Percentiles rank a stretch among this genome's conserved stretches.
Evolutionary conservation across 805 yeast species (phyloP).

Genomic region (Metschnikowia vanudenii): DNA sequence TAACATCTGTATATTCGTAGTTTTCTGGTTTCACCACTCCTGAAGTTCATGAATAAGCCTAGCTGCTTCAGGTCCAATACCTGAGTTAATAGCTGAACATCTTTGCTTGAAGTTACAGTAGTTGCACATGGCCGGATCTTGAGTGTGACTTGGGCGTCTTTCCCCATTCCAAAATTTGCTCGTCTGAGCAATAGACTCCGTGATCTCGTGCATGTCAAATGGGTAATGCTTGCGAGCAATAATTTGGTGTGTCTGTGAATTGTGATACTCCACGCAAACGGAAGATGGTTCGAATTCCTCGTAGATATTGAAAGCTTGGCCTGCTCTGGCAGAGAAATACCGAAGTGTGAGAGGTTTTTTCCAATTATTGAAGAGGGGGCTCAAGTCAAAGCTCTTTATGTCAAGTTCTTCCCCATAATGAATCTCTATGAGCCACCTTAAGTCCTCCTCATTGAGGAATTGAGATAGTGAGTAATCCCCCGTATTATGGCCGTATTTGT

Average conservation of each 20-base stretch:
- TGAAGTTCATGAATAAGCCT: conserved; percentile 12
- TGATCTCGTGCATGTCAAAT: conserved; percentile 34
- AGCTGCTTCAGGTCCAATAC: conserved; percentile 4
- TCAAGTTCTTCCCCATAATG: conserved; percentile 19
- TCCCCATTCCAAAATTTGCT: conserved; percentile 59
- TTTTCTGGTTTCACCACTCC: not conserved
- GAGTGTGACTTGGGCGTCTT: conserved; percentile 47
- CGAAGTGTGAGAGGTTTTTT: conserved; percentile 52
- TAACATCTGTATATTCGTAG: conserved; percentile 9
- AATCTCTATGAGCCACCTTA: conserved; percentile 8
- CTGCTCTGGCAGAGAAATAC: conserved; percentile 53
- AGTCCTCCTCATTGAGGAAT: conserved; percentile 12
- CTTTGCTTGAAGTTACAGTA: conserved; percentile 50
- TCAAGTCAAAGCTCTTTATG: conserved; percentile 23
- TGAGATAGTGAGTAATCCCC: conserved; percentile 11
- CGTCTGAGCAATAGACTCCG: conserved; percentile 31
- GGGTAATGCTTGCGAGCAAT: conserved; percentile 42
- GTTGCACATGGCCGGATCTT: conserved; percentile 45
- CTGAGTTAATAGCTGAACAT: conserved; percentile 19
- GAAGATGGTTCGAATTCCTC: conserved; percentile 36
- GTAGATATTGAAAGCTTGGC: conserved; percentile 44
- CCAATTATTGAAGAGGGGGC: conserved; percentile 46
- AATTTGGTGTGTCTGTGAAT: conserved; percentile 29
- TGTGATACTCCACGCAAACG: conserved; percentile 54
- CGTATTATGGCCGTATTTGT: conserved; percentile 15